Conservation (phyloP, 495 filamentous ascomycete genomes). For the Lepidopterella palustris region DNA sequence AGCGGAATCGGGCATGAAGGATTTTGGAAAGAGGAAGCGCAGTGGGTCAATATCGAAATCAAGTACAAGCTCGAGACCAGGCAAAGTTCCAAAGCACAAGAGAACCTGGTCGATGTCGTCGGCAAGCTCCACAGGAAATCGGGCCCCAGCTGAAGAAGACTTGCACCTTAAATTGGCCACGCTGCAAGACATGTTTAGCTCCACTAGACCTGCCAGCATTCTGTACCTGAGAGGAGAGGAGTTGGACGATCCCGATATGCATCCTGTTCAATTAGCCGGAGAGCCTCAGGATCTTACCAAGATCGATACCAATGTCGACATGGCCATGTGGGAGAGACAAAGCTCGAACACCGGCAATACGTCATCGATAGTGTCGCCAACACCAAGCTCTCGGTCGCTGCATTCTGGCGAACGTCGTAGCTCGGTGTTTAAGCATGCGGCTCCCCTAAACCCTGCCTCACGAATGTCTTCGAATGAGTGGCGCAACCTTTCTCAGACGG, state of each 20-base stretch:
- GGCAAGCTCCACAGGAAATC: slow-evolving; percentile 57
- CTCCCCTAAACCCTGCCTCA: slow-evolving; percentile 32
- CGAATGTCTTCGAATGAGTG: slow-evolving; percentile 44
- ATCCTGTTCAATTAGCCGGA: slow-evolving; percentile 70
- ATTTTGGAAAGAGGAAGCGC: slow-evolving; percentile 82
- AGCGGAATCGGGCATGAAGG: slow-evolving; percentile 79
- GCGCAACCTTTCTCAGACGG: slow-evolving; percentile 48
- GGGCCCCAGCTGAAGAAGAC: slow-evolving; percentile 75
- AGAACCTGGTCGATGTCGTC: slow-evolving; percentile 96
- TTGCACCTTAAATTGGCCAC: slow-evolving; percentile 74
- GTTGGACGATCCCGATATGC: slow-evolving; percentile 79
- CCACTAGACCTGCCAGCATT: slow-evolving; percentile 76
- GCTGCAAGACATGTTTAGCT: slow-evolving; percentile 94
- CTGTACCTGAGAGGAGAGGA: slow-evolving; percentile 78
- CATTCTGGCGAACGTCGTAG: slow-evolving; percentile 29
- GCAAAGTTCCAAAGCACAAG: slow-evolving; percentile 83
- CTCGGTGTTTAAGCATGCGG: slow-evolving; percentile 34
- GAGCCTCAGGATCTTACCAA: slow-evolving; percentile 56
- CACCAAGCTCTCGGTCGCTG: slow-evolving; percentile 33
- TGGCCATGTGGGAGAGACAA: slow-evolving; percentile 50
- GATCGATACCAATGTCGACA: slow-evolving; percentile 50
- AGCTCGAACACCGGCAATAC: slow-evolving; percentile 50
- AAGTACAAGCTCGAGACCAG: slow-evolving; percentile 47
- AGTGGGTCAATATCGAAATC: slow-evolving; percentile 51
- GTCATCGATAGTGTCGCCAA: slow-evolving; percentile 38